Base-by-base conservation (phyloP, 495 filamentous ascomycete genomes). In the Parathielavia hyrcaniae region DNA sequence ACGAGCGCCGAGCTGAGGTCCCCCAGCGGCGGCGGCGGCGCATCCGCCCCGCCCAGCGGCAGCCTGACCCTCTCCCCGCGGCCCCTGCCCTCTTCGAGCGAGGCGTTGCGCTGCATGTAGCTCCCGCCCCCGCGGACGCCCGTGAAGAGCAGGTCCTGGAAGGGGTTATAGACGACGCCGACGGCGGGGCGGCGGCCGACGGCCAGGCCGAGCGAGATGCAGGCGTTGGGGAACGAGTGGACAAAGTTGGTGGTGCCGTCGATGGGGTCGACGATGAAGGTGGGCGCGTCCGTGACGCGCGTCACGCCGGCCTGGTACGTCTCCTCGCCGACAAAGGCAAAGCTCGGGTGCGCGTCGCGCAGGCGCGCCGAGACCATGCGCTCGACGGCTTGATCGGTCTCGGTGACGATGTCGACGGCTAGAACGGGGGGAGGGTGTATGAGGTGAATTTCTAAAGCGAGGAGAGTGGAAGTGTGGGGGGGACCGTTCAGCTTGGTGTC, bases 241-340 rank as follows among this genome's bases (percentile, higher is more conserved):
- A 95, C 82, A 64, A 96, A 95, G 75, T 96, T 96, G 47, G 83
- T 83, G 13, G 89, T 95, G 57, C 90, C 90, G 74, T 96, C 90
- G 64, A 95, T 91, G 41, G 90, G 90, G 74, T 96, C 90, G 58
- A 87, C 82, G 71, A 95, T 81, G 73, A 96, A 95, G 46, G 90
- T 96, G 1, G 90, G 90, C 1, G 74, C 77, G 39, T 77, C 64
- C 4, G 86, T 89, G 55, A 96, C 75, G 26, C 66, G 75, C 17
- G 69, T 71, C 58, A 74, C 73, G 54, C 84, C 81, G 30, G 86
- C 79, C 47, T 85, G 71, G 78, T 91, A 93, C 19, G 87, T 95
- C 69, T 96, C 90, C 67, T 93, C 89, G 66, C 89, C 89, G 59
- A 91, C 79, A 69, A 93, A 91, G 64, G 75, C 69, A 72, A 85